phyloP scores from a whole-genome alignment of 192 early-diverging fungal species.

The Mortierella hygrophila region DNA sequence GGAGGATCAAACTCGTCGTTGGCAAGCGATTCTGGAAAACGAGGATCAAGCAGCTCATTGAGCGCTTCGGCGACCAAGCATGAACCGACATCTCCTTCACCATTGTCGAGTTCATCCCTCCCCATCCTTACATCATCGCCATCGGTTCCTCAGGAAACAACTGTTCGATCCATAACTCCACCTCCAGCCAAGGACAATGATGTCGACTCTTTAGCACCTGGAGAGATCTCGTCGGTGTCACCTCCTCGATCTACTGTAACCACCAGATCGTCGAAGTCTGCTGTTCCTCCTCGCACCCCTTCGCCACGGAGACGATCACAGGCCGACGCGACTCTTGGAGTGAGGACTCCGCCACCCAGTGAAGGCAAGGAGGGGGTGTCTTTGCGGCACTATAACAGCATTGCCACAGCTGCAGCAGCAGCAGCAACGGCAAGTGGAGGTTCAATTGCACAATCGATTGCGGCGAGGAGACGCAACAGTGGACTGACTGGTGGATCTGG shows the following conservation, averaged over 20 bases:
- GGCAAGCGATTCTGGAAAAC: neutral
- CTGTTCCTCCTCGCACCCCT: neutral
- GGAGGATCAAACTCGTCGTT: neutral
- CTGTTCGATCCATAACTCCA: neutral
- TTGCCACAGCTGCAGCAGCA: neutral
- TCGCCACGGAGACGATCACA: neutral
- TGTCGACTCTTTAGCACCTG: neutral
- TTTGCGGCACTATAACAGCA: neutral
- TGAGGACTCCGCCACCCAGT: conserved; percentile 35
- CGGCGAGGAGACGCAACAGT: conserved; percentile 20
- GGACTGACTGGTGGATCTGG: conserved; percentile 17
- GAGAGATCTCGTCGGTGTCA: neutral
- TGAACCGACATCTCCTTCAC: neutral
- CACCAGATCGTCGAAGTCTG: neutral
- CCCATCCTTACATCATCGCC: neutral
- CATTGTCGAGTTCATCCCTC: conserved; percentile 7
- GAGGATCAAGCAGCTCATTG: neutral
- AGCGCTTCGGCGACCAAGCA: neutral
- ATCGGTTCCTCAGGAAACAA: neutral
- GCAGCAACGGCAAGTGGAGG: neutral
- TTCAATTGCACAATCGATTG: conserved; percentile 12
- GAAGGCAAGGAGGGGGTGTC: conserved; percentile 15
- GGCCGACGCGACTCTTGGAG: neutral
- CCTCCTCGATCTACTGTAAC: neutral
- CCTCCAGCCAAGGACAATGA: neutral